Conservation (phyloP, 2,329 filamentous ascomycete species). For the Trichoderma atrobrunneum region DNA sequence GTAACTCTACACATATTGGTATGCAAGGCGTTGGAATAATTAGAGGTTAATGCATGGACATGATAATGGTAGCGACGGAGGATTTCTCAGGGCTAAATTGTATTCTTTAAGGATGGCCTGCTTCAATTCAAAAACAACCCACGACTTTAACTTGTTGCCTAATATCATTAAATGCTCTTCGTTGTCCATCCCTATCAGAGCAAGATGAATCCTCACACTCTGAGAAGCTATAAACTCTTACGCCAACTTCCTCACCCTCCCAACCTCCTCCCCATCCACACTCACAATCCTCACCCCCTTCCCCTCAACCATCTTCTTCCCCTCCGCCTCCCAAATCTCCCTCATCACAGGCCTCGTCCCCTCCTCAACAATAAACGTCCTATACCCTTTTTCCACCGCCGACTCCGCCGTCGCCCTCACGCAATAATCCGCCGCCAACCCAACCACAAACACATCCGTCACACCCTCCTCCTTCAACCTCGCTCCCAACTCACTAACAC, state of each 20-base stretch:
- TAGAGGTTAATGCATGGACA: neutral
- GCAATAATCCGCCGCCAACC: conserved; percentile 86
- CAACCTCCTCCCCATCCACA: neutral
- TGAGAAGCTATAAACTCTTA: neutral
- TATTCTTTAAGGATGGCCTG: neutral
- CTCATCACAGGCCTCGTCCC: conserved; percentile 71
- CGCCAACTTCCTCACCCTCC: neutral
- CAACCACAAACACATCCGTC: conserved; percentile 81
- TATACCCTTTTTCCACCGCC: conserved; percentile 71
- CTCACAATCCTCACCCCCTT: conserved; percentile 5
- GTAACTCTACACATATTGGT: neutral
- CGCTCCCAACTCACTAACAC: conserved; percentile 61
- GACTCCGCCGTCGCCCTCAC: conserved; percentile 80
- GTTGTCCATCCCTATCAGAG: neutral
- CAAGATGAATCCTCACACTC: neutral
- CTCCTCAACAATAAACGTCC: conserved; percentile 73
- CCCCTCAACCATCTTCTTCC: conserved; percentile 17
- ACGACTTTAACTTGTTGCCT: neutral
- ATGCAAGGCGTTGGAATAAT: neutral
- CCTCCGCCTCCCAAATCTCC: conserved; percentile 57
- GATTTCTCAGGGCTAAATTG: neutral
- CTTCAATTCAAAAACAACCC: neutral
- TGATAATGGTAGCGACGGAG: neutral
- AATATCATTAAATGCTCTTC: neutral
- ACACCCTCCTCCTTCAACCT: conserved; percentile 56